Percentiles rank a stretch among this genome's conserved stretches.
These are phyloP conservation scores for Boletus reticuloceps DNA, from an alignment of 768 basidiomycete genomes.

Conservation along the genomic window DNA sequence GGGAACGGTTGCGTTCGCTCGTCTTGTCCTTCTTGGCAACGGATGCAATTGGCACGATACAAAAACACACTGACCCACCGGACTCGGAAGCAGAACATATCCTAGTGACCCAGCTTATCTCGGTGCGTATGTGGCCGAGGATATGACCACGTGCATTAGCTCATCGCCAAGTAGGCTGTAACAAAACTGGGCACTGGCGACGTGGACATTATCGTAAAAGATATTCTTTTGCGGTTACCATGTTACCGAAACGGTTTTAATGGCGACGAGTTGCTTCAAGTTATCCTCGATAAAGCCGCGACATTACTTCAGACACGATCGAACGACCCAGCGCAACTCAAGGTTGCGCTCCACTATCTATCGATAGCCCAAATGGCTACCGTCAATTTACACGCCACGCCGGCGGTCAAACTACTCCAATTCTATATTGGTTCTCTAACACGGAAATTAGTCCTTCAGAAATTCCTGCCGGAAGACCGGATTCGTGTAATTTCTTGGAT, in stretches of 20 bases:
- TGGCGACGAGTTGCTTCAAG: slow-evolving; percentile 40
- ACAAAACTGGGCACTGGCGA: slow-evolving; percentile 41
- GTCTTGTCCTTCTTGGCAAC: slow-evolving; percentile 59
- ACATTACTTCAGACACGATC: slow-evolving; percentile 31
- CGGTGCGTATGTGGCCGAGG: slow-evolving; percentile 37
- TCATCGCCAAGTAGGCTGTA: slow-evolving; percentile 42
- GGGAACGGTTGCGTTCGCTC: slow-evolving; percentile 54
- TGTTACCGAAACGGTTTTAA: slow-evolving; percentile 38
- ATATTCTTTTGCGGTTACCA: slow-evolving; percentile 50
- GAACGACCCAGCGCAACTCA: slow-evolving; percentile 33
- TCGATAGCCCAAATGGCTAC: slow-evolving; percentile 44
- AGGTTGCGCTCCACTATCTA: slow-evolving; percentile 41
- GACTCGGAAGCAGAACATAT: slow-evolving; percentile 47
- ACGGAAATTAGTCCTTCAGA: slow-evolving; percentile 47
- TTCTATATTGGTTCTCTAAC: slow-evolving; percentile 48
- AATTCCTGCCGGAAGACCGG: slow-evolving; percentile 43
- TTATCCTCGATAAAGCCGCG: slow-evolving; percentile 37
- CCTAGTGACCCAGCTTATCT: slow-evolving; percentile 46
- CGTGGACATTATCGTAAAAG: slow-evolving; percentile 47
- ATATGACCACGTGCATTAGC: background rate
- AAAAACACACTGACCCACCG: slow-evolving; percentile 40
- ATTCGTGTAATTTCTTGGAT: slow-evolving; percentile 45
- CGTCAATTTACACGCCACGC: slow-evolving; percentile 39
- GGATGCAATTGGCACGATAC: slow-evolving; percentile 47
- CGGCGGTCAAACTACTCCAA: slow-evolving; percentile 46